phyloP scores from a whole-genome alignment of 345 rosid genomes.

The Hibiscus mutabilis region DNA sequence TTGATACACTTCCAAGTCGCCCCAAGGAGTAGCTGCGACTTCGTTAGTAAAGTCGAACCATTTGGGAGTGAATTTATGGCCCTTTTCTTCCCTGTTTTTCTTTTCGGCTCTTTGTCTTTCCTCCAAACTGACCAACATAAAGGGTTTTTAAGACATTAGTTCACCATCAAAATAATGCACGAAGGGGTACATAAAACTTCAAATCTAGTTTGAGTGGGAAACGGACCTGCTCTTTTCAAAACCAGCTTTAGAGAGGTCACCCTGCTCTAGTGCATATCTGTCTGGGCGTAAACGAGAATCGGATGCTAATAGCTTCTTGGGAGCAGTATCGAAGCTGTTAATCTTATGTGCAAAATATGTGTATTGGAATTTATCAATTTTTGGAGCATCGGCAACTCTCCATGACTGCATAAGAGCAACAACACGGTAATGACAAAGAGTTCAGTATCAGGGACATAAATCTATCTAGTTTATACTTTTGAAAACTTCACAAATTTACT shows the following conservation, averaged over 20 bases:
- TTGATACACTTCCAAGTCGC: slow-evolving; percentile 66
- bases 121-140: slow-evolving; percentile 22
- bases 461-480: background rate
- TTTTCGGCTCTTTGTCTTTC: slow-evolving; percentile 84
- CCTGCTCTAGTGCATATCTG: slow-evolving; percentile 70
- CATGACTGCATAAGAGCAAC: slow-evolving; percentile 40
- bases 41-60: slow-evolving; percentile 69
- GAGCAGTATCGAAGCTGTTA: slow-evolving; percentile 83
- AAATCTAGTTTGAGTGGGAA: slow-evolving; percentile 7
- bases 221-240: slow-evolving; percentile 66
- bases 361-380: slow-evolving; percentile 67
- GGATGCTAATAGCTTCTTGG: slow-evolving; percentile 69
- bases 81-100: slow-evolving; percentile 55
- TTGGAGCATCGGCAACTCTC: slow-evolving; percentile 66
- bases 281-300: slow-evolving; percentile 86
- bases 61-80: slow-evolving; percentile 49
- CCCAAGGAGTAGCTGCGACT: slow-evolving; percentile 73
- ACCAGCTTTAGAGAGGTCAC: slow-evolving; percentile 68
- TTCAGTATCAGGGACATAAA: background rate
- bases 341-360: slow-evolving; percentile 82
- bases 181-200: background rate
- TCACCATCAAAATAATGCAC: background rate
- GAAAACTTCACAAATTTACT: no score
- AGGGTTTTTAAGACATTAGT: background rate
- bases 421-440: background rate